Evolutionary conservation across 2,329 filamentous ascomycete species (phyloP).

Genomic region (Epichloe brachyelytri): DNA sequence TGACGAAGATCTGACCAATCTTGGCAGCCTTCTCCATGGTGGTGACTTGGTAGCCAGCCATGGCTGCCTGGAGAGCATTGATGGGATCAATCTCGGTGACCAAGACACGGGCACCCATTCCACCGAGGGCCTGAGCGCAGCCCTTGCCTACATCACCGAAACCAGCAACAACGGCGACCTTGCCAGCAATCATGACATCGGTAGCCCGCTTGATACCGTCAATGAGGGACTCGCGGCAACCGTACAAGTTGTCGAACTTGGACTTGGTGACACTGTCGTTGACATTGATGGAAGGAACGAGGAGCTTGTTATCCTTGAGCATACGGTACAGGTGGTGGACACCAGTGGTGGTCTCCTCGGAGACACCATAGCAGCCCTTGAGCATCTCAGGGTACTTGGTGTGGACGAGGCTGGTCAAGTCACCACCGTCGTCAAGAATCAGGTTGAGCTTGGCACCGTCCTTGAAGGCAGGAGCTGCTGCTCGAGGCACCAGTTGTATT

Average conservation of each 20-base stretch:
- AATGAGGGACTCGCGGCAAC: conserved; percentile 95
- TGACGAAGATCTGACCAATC: conserved; percentile 94
- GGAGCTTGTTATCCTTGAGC: conserved; percentile 81
- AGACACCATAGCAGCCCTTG: conserved; percentile 95
- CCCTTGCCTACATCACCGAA: conserved; percentile 99
- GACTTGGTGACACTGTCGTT: conserved; percentile 99
- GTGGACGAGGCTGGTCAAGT: conserved; percentile 92
- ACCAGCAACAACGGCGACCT: conserved; percentile 93
- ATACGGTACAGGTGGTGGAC: conserved; percentile 99
- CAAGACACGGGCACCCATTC: conserved; percentile 93
- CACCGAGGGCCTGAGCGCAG: conserved; percentile 87
- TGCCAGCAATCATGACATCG: conserved; percentile 99
- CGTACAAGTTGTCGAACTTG: conserved; percentile 99
- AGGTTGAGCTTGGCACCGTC: conserved; percentile 94
- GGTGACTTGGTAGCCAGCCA: conserved; percentile 91
- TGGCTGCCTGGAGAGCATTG: conserved; percentile 97
- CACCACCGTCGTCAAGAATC: conserved; percentile 97
- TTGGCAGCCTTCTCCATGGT: conserved; percentile 95
- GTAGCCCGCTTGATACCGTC: conserved; percentile 99
- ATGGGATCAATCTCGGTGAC: conserved; percentile 98
- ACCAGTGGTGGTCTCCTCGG: conserved; percentile 98
- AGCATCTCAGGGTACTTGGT: conserved; percentile 97
- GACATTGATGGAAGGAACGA: conserved; percentile 96
- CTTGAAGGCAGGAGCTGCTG: conserved; percentile 97
- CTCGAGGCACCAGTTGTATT: conserved; percentile 99